Base-by-base conservation (phyloP, 2,329 filamentous ascomycete species). In the Colletotrichum truncatum region DNA sequence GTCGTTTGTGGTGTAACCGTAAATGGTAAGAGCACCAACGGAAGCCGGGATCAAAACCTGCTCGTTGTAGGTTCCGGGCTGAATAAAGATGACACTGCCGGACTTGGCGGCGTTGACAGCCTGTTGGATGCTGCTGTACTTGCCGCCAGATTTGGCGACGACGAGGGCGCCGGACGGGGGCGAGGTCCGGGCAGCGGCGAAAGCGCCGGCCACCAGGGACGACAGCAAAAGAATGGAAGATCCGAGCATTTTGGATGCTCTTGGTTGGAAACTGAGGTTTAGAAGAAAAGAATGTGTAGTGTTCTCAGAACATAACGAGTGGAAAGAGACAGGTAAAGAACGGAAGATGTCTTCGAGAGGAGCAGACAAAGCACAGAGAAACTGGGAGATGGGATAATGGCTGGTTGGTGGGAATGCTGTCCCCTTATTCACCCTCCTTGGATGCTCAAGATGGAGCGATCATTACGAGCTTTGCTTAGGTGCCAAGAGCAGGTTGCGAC, bases 11-110 rank as follows among this genome's bases (percentile, higher is more conserved):
- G 71, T 71, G 76, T 76, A 58, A 76, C 77, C 48, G 77, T 91
- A 90, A 34, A 85, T 88, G 73, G 91, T 85, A 78, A 91, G 91
- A 74, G 91, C 87, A 71, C 83, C 85, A 60, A 88, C 85, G 1
- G 80, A 78, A 1, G 76, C 68, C 2, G 82, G 81, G 4, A 82
- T 80, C 2, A 80, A 77, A 0, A 82, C 84, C 34, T 85, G 52
- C 90, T 71, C 75, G 39, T 72, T 71, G 66, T 75, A 78, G 30
- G 69, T 70, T 43, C 78, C 64, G 73, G 63, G 63, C 70, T 71
- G 65, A 18, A 73, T 57, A 36, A 73, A 73, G 45, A 73, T 73
- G 55, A 82, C 81, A 4, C 81, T 80, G 1, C 80, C 77, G 0
- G 82, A 84, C 28, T 82, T 85, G 11, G 91, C 81, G 7, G 87